These are phyloP conservation scores for Thalassiosira sp. DNA, from an alignment of 352 stramenopile genomes.

Conservation along the genomic window DNA sequence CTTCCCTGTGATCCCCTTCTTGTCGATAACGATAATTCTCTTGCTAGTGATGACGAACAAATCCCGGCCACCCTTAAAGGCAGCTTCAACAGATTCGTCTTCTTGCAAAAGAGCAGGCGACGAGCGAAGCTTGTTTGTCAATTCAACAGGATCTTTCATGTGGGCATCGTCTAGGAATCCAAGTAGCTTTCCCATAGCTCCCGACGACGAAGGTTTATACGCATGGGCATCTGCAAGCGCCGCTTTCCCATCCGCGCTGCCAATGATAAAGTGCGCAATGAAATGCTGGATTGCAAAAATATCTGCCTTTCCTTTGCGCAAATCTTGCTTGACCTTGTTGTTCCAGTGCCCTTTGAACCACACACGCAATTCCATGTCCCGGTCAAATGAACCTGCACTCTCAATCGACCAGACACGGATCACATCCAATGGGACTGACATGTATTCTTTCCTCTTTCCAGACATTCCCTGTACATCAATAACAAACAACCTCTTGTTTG, in stretches of 20 bases:
- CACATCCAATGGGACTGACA: constrained; percentile 51
- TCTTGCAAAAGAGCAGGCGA: constrained; percentile 56
- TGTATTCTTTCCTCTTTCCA: constrained; percentile 65
- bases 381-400: constrained; percentile 62
- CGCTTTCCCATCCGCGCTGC: constrained; percentile 26
- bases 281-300: constrained; percentile 67
- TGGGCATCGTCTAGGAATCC: constrained; percentile 47
- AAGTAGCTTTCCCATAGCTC: constrained; percentile 36
- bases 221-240: constrained; percentile 42
- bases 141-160: constrained; percentile 43
- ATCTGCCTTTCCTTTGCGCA: constrained; percentile 62
- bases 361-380: constrained; percentile 48
- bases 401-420: constrained; percentile 61
- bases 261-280: constrained; percentile 60
- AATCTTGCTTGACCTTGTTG: constrained; percentile 60
- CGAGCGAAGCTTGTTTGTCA: constrained; percentile 44
- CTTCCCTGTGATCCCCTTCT: constrained; percentile 62
- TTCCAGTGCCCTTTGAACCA: constrained; percentile 45
- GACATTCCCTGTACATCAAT: constrained; percentile 65
- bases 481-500: constrained; percentile 50
- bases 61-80: constrained; percentile 58
- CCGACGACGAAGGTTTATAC: constrained; percentile 9
- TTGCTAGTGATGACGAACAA: constrained; percentile 62
- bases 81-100: constrained; percentile 55
- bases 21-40: constrained; percentile 62